A percentile compares a stretch with the other conserved stretches of the same genome.
Evolutionary conservation across 2,329 filamentous ascomycete species (phyloP).

Genomic region (Calonectria hongkongensis): DNA sequence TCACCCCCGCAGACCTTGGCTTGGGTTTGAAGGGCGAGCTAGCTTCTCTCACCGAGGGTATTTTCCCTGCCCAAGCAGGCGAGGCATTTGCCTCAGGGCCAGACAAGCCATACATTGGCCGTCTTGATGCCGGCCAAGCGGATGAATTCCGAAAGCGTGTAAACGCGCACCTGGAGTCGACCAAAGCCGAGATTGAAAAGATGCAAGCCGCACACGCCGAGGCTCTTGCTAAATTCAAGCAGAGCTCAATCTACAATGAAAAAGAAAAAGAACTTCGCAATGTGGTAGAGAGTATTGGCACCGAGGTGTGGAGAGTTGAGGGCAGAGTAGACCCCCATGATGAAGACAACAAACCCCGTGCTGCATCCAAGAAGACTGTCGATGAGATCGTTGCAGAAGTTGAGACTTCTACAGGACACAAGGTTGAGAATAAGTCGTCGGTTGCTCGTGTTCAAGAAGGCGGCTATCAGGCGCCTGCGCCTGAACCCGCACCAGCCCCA

Average conservation of each 20-base stretch:
- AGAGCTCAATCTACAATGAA: slow-evolving; percentile 80
- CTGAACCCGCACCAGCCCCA: slow-evolving; percentile 63
- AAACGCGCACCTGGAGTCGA: slow-evolving; percentile 81
- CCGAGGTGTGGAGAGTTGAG: slow-evolving; percentile 79
- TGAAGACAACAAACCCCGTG: slow-evolving; percentile 62
- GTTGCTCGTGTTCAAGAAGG: slow-evolving; percentile 86
- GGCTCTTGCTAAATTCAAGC: slow-evolving; percentile 83
- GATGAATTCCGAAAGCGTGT: slow-evolving; percentile 90
- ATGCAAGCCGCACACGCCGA: slow-evolving; percentile 88
- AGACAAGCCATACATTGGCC: slow-evolving; percentile 76
- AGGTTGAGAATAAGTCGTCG: slow-evolving; percentile 77
- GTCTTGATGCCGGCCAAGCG: slow-evolving; percentile 84
- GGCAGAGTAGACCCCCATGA: slow-evolving; percentile 71
- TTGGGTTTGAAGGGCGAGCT: slow-evolving; percentile 90
- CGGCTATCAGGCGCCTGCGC: slow-evolving; percentile 79
- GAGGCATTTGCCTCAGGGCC: slow-evolving; percentile 67
- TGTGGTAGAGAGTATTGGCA: slow-evolving; percentile 75
- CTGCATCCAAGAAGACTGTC: slow-evolving; percentile 71
- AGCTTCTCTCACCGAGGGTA: slow-evolving; percentile 86
- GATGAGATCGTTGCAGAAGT: slow-evolving; percentile 86
- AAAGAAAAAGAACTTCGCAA: slow-evolving; percentile 86
- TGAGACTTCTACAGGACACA: slow-evolving; percentile 81
- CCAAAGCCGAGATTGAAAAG: slow-evolving; percentile 87
- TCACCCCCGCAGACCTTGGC: slow-evolving; percentile 90
- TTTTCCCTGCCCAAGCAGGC: slow-evolving; percentile 81